These are phyloP conservation scores for Sarocladium strictum DNA, from an alignment of 2,329 filamentous ascomycete genomes.

Conservation along the genomic window DNA sequence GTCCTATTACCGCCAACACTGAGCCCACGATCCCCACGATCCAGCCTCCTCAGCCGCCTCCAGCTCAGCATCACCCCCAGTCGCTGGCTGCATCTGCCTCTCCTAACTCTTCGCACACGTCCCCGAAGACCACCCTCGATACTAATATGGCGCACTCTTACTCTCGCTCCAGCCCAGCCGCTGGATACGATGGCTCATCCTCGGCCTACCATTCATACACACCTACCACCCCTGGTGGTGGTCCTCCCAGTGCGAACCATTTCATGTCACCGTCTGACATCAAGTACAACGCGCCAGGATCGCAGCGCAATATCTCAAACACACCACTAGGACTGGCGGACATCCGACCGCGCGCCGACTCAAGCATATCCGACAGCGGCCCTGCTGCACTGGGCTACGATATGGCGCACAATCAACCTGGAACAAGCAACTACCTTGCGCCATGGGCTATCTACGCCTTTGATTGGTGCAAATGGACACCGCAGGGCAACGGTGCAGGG, in stretches of 20 bases:
- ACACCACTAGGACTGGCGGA: conserved; percentile 88
- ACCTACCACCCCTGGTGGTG: conserved; percentile 58
- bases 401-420: conserved; percentile 54
- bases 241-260: conserved; percentile 43
- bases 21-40: conserved; percentile 42
- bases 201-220: conserved; percentile 52
- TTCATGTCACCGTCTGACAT: conserved; percentile 54
- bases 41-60: conserved; percentile 31
- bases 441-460: conserved; percentile 96
- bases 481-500: conserved; percentile 72
- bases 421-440: conserved; percentile 88
- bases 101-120: conserved; percentile 42
- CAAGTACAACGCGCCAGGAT: conserved; percentile 52
- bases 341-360: conserved; percentile 82
- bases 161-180: conserved; percentile 76
- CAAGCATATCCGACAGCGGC: conserved; percentile 66
- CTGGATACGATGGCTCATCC: conserved; percentile 46
- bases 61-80: conserved; percentile 27
- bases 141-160: conserved; percentile 66
- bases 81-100: conserved; percentile 8
- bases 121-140: conserved; percentile 54
- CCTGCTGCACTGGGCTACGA: conserved; percentile 60
- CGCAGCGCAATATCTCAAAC: conserved; percentile 63
- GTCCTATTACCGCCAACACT: conserved; percentile 34
- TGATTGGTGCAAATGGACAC: conserved; percentile 98